Evolutionary conservation across 345 rosid genomes (phyloP), one percentile per base, ranked within the genome.

Genomic region (Sonneratia alba): DNA sequence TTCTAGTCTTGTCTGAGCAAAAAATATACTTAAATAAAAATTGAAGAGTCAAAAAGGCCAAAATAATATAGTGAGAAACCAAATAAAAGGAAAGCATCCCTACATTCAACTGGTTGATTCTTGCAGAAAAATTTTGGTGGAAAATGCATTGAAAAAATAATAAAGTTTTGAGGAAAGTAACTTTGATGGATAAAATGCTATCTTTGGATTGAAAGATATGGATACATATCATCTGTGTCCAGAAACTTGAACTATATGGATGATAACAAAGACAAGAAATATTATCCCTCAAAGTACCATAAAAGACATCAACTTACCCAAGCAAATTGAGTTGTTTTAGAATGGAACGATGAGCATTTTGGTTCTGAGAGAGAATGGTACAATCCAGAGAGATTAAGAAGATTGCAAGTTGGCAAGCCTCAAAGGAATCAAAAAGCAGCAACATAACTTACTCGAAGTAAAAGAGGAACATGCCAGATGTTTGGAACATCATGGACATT

Each of bases 381-480:
- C 71, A 71, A 56, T 67, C 49, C 71, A 71, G 70, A 45, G 55
- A 48, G 8, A 68, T 36, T 45, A 34, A 73, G 71, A 12, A 66
- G 43, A 56, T 42, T 66, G 27, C 55, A 74, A 69, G 64, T 36
- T 36, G 45, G 57, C 48, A 48, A 66, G 36, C 64, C 49, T 71
- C 67, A 37, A 21, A 74, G 77, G 70, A 78, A 75, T 43, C 36
- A 63, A 47, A 34, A 74, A 10, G 34, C 18, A 67, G 66, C 76
- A 55, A 40, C 19, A 43, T 59, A 74, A 84, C 91, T 79, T 82
- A 95, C 99, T 78, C 89, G 82, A 62, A 95, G 88, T 61, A 95
- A 77, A 38, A 90, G 85, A 76, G 99, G 99, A 87, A 95, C 72
- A 73, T 95, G 96, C 98, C 98, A 92, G 78, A 95, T 90, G 86